A percentile compares a stretch with the other conserved stretches of the same genome.
Conservation (phyloP, 2,329 filamentous ascomycete species). For the Cordyceps pruinosa region DNA sequence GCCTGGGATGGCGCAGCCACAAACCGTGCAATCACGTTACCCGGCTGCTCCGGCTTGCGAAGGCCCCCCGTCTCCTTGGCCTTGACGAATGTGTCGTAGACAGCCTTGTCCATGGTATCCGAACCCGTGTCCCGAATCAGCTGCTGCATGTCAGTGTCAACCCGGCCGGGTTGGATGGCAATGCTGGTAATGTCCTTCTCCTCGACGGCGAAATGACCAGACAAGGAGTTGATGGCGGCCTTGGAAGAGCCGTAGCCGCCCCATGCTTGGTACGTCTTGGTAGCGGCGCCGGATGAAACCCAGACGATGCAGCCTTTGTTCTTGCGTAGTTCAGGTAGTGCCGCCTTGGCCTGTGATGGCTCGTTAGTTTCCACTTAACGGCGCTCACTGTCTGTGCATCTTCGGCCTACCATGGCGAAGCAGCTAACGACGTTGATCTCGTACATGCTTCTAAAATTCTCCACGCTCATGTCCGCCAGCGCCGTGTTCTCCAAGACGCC, state of each 20-base stretch:
- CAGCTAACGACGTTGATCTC: conserved; percentile 84
- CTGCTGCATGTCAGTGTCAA: conserved; percentile 88
- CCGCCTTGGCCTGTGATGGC: conserved; percentile 55
- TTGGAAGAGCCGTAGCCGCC: conserved; percentile 77
- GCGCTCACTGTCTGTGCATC: not conserved
- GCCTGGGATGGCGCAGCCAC: conserved; percentile 56
- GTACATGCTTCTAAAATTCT: conserved; percentile 70
- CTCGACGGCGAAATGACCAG: conserved; percentile 64
- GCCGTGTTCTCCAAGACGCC: conserved; percentile 71
- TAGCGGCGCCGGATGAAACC: conserved; percentile 71
- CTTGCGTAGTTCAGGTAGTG: conserved; percentile 61
- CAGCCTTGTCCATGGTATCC: conserved; percentile 42
- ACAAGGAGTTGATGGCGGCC: conserved; percentile 75
- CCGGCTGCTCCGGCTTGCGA: conserved; percentile 76
- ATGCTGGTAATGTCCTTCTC: conserved; percentile 70
- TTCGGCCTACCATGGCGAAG: conserved; percentile 61
- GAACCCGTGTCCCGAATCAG: conserved; percentile 60
- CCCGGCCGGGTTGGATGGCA: conserved; percentile 68
- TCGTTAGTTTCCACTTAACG: not conserved
- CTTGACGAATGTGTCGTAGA: conserved; percentile 61
- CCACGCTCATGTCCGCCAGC: conserved; percentile 58
- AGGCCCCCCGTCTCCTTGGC: conserved; percentile 65
- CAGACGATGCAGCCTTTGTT: conserved; percentile 67
- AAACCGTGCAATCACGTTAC: conserved; percentile 76
- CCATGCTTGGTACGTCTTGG: conserved; percentile 63